These are phyloP conservation scores for Pleurostoma richardsiae DNA, from an alignment of 2,329 filamentous ascomycete genomes.

Conservation along the genomic window DNA sequence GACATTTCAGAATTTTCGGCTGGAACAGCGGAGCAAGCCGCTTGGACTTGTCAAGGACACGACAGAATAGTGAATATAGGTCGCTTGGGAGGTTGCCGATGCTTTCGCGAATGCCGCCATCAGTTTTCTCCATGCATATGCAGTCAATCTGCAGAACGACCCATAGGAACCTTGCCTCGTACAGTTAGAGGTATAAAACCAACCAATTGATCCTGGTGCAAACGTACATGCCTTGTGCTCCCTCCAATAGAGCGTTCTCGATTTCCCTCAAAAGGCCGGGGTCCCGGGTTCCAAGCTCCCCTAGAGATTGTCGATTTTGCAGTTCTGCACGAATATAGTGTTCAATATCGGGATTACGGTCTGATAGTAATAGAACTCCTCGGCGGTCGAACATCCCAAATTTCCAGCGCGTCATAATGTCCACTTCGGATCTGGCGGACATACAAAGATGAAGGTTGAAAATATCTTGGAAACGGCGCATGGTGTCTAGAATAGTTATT, in stretches of 20 bases:
- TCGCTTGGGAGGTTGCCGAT: slow-evolving; percentile 21
- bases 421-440: slow-evolving; percentile 5
- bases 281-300: slow-evolving; percentile 9
- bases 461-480: slow-evolving; percentile 4
- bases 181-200: no score
- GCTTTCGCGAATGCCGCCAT: slow-evolving; percentile 25
- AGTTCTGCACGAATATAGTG: slow-evolving; percentile 13
- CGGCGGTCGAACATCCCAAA: background rate
- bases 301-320: background rate
- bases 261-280: slow-evolving; percentile 12
- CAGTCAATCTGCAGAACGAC: slow-evolving; percentile 25
- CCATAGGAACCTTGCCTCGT: slow-evolving; percentile 17
- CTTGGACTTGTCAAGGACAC: slow-evolving; percentile 14
- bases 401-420: slow-evolving; percentile 1
- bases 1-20: slow-evolving; percentile 20
- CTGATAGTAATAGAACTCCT: slow-evolving; percentile 5
- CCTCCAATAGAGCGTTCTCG: slow-evolving; percentile 10
- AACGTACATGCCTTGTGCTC: slow-evolving; percentile 29
- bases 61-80: slow-evolving; percentile 21
- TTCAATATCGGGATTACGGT: slow-evolving; percentile 17
- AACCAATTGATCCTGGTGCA: no score
- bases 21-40: slow-evolving; percentile 12
- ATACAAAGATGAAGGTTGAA: slow-evolving; percentile 6
- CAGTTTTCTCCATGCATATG: slow-evolving; percentile 26
- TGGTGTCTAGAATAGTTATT: background rate